Conservation (phyloP, 2,329 filamentous ascomycete species). For the Colletotrichum nymphaeae region DNA sequence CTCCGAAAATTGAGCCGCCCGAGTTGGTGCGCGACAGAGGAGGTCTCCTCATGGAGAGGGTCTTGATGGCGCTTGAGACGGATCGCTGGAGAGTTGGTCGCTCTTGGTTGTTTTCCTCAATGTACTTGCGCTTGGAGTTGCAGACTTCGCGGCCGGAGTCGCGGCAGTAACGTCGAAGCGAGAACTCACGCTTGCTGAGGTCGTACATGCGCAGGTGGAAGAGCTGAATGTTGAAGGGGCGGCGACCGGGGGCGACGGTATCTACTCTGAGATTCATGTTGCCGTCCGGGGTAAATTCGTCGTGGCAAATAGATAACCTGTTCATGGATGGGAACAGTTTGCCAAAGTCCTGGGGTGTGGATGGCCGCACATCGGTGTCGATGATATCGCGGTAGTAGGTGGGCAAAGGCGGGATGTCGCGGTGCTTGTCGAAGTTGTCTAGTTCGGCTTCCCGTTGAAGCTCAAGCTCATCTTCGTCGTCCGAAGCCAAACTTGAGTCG, state of each 20-base stretch:
- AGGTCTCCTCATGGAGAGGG: conserved; percentile 51
- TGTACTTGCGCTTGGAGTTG: conserved; percentile 79
- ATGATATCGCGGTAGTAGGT: conserved; percentile 71
- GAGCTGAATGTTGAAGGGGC: conserved; percentile 77
- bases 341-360: conserved; percentile 84
- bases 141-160: conserved; percentile 95
- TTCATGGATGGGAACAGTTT: conserved; percentile 88
- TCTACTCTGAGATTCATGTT: conserved; percentile 97
- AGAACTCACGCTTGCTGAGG: conserved; percentile 86
- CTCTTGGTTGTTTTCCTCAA: conserved; percentile 60
- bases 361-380: conserved; percentile 76
- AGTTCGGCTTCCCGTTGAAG: conserved; percentile 48
- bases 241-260: conserved; percentile 74
- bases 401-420: conserved; percentile 64
- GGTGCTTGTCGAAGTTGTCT: conserved; percentile 43
- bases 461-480: conserved; percentile 60
- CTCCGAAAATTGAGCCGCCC: conserved; percentile 42
- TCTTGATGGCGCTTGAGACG: conserved; percentile 62
- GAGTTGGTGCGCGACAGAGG: conserved; percentile 50
- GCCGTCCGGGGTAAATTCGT: conserved; percentile 89
- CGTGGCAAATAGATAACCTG: conserved; percentile 85
- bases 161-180: conserved; percentile 89
- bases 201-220: conserved; percentile 98
- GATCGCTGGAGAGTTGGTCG: conserved; percentile 57
- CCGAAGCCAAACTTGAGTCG: conserved; percentile 76